A percentile compares a stretch with the other conserved stretches of the same genome.
Conservation (phyloP, 495 filamentous ascomycete species). For the Saxophila tyrrhenica region DNA sequence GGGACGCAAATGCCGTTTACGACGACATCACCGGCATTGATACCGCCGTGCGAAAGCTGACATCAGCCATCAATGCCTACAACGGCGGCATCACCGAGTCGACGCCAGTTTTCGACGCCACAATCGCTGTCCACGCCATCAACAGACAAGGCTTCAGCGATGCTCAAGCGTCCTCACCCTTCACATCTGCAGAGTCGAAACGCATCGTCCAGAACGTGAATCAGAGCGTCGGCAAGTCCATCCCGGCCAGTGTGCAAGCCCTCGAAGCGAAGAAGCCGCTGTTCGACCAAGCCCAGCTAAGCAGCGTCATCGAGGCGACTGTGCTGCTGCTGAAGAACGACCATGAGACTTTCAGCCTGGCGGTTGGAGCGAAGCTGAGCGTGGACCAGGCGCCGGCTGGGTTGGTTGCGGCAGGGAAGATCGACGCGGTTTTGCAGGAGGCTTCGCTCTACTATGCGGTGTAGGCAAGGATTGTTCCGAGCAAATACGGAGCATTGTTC, state of each 20-base stretch:
- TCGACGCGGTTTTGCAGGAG: background rate
- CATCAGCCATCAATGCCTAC: background rate
- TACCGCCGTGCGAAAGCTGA: background rate
- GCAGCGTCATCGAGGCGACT: background rate
- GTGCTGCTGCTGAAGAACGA: background rate
- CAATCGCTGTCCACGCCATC: conserved; percentile 1
- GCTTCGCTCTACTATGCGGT: background rate
- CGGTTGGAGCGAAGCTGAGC: conserved; percentile 4
- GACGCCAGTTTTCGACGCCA: background rate
- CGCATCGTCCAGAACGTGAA: background rate
- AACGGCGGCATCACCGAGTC: background rate
- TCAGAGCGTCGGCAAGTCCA: background rate
- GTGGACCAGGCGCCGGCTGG: background rate
- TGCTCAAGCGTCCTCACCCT: background rate
- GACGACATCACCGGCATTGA: conserved; percentile 4
- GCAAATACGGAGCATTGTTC: too few relatives aligned
- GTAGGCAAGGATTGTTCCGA: too few relatives aligned
- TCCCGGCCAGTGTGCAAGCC: background rate
- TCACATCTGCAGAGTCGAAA: background rate
- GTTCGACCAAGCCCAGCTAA: conserved; percentile 1
- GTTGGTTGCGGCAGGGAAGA: background rate
- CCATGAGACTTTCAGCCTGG: conserved; percentile 1
- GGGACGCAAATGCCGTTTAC: background rate
- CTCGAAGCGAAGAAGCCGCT: conserved; percentile 3
- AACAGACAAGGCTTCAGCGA: background rate